These are phyloP conservation scores for Strobilomyces confusus DNA, from an alignment of 768 basidiomycete species.

Conservation along the genomic window DNA sequence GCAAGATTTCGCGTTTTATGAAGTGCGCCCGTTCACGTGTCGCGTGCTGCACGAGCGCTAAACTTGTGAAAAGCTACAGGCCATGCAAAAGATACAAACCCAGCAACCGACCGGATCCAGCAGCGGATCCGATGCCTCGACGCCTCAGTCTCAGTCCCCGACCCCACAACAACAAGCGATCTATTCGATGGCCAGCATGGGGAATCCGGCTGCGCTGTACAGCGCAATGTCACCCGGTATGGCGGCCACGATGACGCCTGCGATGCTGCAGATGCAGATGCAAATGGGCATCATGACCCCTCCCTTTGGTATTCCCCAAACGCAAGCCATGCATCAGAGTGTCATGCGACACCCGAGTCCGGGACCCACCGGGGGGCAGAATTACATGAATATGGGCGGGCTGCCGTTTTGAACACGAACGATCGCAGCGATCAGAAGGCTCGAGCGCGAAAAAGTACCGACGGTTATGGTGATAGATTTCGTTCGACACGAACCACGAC, in stretches of 20 bases:
- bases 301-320: conserved; percentile 51
- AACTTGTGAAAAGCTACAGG: conserved; percentile 60
- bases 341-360: conserved; percentile 82
- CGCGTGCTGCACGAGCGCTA: not conserved
- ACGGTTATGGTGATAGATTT: conserved; percentile 27
- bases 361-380: conserved; percentile 44
- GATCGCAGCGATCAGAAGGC: conserved; percentile 2
- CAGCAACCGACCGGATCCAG: conserved; percentile 28
- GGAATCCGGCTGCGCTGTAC: conserved; percentile 44
- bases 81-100: conserved; percentile 66
- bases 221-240: conserved; percentile 31
- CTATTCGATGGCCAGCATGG: conserved; percentile 40
- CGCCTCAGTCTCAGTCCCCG: conserved; percentile 38
- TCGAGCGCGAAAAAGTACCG: conserved; percentile 8
- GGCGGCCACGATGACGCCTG: conserved; percentile 27
- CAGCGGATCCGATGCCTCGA: conserved; percentile 24
- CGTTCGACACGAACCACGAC: conserved; percentile 13
- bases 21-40: conserved; percentile 44
- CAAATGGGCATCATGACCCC: conserved; percentile 44
- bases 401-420: conserved; percentile 27
- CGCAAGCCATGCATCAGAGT: conserved; percentile 80
- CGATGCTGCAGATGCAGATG: conserved; percentile 46
- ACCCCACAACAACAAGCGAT: conserved; percentile 44
- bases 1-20: conserved; percentile 91
- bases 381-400: conserved; percentile 42